Conservation (phyloP, 192 early-diverging fungal genomes). For the Geranomyces michiganensis region DNA sequence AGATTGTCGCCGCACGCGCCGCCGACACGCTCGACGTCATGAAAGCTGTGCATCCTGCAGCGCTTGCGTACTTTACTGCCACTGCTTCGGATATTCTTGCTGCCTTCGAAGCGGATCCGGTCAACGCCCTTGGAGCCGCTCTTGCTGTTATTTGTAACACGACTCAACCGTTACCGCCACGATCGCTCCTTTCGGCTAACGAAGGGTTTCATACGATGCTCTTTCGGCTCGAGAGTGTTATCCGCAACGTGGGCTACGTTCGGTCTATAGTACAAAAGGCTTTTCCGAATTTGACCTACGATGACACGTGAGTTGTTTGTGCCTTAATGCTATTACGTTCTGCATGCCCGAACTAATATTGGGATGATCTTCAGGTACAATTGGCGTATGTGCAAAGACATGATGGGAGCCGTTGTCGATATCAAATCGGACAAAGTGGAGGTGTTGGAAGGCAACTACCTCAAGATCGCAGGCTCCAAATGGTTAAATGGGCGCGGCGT, state of each 20-base stretch:
- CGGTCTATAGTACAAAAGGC: constrained; percentile 72
- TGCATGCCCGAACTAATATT: too few relatives aligned
- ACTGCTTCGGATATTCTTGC: constrained; percentile 76
- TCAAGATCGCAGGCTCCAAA: constrained; percentile 66
- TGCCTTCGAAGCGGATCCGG: constrained; percentile 69
- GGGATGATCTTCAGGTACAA: constrained; percentile 44
- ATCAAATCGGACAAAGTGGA: constrained; percentile 71
- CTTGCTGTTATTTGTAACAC: constrained; percentile 89
- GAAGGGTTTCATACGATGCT: constrained; percentile 81
- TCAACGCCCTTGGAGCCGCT: constrained; percentile 79
- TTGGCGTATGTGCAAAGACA: constrained; percentile 86
- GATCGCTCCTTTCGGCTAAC: constrained; percentile 82
- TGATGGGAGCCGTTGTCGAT: constrained; percentile 84
- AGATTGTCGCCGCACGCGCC: constrained; percentile 83
- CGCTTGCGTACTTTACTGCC: constrained; percentile 76
- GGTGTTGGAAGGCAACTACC: constrained; percentile 51
- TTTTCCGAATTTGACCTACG: constrained; percentile 71
- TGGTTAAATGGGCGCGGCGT: constrained; percentile 69
- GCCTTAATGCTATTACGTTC: too few relatives aligned
- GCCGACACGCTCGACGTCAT: constrained; percentile 74
- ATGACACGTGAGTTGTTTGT: constrained; percentile 55
- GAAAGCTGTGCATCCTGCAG: constrained; percentile 66
- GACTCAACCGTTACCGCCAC: constrained; percentile 75
- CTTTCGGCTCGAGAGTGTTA: constrained; percentile 66
- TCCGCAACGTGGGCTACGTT: constrained; percentile 84